Evolutionary conservation across 176 grass and related monocot genomes (phyloP).

Genomic region (Pontederia crassipes): DNA sequence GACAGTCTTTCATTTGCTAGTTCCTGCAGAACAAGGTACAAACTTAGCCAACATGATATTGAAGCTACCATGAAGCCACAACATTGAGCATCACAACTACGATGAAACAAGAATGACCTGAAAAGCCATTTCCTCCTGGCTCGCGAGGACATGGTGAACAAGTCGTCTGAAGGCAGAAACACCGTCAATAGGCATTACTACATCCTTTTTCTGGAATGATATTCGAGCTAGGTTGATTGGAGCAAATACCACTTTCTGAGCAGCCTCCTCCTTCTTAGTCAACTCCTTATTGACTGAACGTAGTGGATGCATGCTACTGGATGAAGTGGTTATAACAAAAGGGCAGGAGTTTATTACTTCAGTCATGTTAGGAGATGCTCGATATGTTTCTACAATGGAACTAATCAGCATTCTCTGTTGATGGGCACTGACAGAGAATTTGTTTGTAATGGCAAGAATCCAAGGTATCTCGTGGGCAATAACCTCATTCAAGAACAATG

Average conservation of each 20-base stretch:
- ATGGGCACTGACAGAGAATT: constrained; percentile 65
- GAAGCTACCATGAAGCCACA: not conserved
- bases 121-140: constrained; percentile 63
- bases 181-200: constrained; percentile 71
- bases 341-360: constrained; percentile 65
- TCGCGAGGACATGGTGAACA: constrained; percentile 48
- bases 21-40: constrained; percentile 25
- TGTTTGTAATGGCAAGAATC: constrained; percentile 91
- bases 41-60: not conserved
- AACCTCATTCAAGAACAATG: constrained; percentile 72
- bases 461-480: constrained; percentile 62
- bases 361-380: constrained; percentile 55
- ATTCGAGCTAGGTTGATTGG: constrained; percentile 40
- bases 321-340: constrained; percentile 54
- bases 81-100: too few relatives aligned
- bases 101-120: constrained; percentile 27
- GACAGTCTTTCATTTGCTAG: constrained; percentile 53
- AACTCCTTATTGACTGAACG: constrained; percentile 16
- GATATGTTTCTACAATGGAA: constrained; percentile 63
- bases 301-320: constrained; percentile 25
- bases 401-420: constrained; percentile 53
- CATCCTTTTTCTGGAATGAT: constrained; percentile 53
- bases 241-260: constrained; percentile 16
- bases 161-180: constrained; percentile 48
- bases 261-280: constrained; percentile 25